These are phyloP conservation scores for Psidium friedrichsthalianum DNA, from an alignment of 345 rosid genomes.

Conservation along the genomic window DNA sequence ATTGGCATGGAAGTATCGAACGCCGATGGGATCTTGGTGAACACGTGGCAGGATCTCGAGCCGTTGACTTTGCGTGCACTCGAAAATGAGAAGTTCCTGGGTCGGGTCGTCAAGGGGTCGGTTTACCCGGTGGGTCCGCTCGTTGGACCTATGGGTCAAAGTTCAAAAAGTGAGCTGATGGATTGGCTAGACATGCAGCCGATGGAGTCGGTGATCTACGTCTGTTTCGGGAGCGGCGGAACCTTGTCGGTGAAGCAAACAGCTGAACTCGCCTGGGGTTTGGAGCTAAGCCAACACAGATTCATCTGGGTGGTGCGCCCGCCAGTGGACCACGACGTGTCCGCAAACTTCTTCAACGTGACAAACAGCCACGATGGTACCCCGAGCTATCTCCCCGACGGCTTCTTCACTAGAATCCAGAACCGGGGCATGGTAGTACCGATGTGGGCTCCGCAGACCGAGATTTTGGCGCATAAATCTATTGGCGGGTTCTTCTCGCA, in stretches of 20 bases:
- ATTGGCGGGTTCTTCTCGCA: conserved; percentile 65
- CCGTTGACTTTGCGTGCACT: too few relatives aligned
- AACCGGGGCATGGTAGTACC: conserved; percentile 30
- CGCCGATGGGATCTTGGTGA: too few relatives aligned
- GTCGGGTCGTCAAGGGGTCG: too few relatives aligned
- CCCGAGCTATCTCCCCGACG: conserved; percentile 37
- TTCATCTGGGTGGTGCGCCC: not conserved
- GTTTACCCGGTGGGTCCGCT: conserved; percentile 17
- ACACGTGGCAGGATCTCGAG: too few relatives aligned
- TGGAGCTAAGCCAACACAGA: conserved; percentile 23
- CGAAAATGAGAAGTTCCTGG: too few relatives aligned
- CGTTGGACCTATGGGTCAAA: not conserved
- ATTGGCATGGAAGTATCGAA: too few relatives aligned
- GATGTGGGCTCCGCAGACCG: conserved; percentile 54
- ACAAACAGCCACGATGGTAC: not conserved
- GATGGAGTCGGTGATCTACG: conserved; percentile 32
- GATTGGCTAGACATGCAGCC: conserved; percentile 46
- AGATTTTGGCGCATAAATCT: conserved; percentile 38
- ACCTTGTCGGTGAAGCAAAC: conserved; percentile 22
- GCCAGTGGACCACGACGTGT: not conserved
- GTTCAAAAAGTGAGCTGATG: not conserved
- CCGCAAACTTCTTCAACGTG: conserved; percentile 2
- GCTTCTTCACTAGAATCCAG: conserved; percentile 30
- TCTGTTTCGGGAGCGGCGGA: conserved; percentile 71
- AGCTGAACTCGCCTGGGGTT: conserved; percentile 25